phyloP scores from a whole-genome alignment of 176 grass and related monocot species.

The Ensete glaucum region DNA sequence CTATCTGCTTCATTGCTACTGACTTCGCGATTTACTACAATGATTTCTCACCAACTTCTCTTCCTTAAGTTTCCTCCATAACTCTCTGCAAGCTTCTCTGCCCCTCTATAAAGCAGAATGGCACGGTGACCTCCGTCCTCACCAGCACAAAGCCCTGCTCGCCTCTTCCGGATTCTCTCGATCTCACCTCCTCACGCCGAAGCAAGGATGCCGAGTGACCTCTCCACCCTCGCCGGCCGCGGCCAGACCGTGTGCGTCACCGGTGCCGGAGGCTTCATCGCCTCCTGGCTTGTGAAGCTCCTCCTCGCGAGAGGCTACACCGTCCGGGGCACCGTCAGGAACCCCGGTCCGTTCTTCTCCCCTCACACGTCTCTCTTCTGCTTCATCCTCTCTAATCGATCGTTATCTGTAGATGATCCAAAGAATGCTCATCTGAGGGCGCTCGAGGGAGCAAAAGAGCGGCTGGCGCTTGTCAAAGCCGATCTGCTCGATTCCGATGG shows the following conservation, averaged over 20 bases:
- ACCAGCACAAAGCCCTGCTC: too few species aligned
- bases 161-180: too few species aligned
- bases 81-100: too few species aligned
- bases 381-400: too few species aligned
- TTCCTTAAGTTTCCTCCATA: too few species aligned
- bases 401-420: conserved; percentile 28
- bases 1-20: too few species aligned
- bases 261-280: conserved; percentile 59
- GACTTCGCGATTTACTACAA: too few species aligned
- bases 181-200: not conserved
- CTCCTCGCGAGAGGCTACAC: conserved; percentile 63
- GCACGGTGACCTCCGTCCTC: too few species aligned
- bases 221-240: not conserved
- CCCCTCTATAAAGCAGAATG: too few species aligned
- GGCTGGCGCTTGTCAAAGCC: conserved; percentile 33
- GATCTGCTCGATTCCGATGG: conserved; percentile 37
- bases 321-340: conserved; percentile 39
- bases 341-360: conserved; percentile 19
- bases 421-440: conserved; percentile 44
- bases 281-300: conserved; percentile 82
- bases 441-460: conserved; percentile 34
- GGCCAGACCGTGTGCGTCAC: conserved; percentile 11
- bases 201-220: conserved; percentile 14
- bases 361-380: conserved; percentile 13
- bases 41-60: too few species aligned